Percentiles rank a stretch among this genome's conserved stretches.
Evolutionary conservation across 2,329 filamentous ascomycete genomes (phyloP).

Genomic region (Talaromyces atroroseus): DNA sequence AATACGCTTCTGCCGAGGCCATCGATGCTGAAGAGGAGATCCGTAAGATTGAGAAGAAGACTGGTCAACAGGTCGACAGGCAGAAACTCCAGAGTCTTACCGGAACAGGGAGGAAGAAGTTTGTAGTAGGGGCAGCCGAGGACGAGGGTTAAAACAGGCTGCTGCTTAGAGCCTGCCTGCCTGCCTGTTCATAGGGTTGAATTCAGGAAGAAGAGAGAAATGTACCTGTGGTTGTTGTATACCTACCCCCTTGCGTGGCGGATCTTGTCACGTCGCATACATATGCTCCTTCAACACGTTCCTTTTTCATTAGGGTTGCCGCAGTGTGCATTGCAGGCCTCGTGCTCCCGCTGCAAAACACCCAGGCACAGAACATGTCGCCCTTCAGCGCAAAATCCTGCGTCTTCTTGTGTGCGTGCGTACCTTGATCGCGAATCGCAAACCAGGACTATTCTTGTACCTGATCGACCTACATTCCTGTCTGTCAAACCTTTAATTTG

Average conservation of each 20-base stretch:
- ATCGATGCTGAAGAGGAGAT: constrained; percentile 94
- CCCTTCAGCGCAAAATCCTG: constrained; percentile 9
- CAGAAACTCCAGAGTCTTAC: constrained; percentile 85
- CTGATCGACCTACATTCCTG: constrained; percentile 29
- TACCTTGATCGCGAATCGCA: constrained; percentile 24
- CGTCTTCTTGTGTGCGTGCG: constrained; percentile 8
- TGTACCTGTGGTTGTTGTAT: constrained; percentile 15
- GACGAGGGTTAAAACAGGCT: constrained; percentile 44
- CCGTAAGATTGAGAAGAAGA: constrained; percentile 93
- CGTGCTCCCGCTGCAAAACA: constrained; percentile 22
- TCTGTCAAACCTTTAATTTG: constrained; percentile 20
- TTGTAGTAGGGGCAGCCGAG: constrained; percentile 70
- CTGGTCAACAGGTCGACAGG: constrained; percentile 82
- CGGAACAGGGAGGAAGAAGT: constrained; percentile 74
- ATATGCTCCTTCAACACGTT: constrained; percentile 28
- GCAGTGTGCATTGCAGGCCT: constrained; percentile 17
- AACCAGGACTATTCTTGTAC: constrained; percentile 14
- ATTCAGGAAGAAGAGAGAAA: constrained; percentile 17
- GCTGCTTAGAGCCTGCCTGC: constrained; percentile 21
- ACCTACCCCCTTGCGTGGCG: constrained; percentile 36
- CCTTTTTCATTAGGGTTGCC: constrained; percentile 18
- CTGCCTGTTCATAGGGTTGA: constrained; percentile 21
- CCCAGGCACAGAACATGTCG: constrained; percentile 1
- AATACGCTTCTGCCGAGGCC: constrained; percentile 83
- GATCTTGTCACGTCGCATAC: constrained; percentile 14